phyloP scores from a whole-genome alignment of 2,329 filamentous ascomycete species.

The Penicillium sp. region DNA sequence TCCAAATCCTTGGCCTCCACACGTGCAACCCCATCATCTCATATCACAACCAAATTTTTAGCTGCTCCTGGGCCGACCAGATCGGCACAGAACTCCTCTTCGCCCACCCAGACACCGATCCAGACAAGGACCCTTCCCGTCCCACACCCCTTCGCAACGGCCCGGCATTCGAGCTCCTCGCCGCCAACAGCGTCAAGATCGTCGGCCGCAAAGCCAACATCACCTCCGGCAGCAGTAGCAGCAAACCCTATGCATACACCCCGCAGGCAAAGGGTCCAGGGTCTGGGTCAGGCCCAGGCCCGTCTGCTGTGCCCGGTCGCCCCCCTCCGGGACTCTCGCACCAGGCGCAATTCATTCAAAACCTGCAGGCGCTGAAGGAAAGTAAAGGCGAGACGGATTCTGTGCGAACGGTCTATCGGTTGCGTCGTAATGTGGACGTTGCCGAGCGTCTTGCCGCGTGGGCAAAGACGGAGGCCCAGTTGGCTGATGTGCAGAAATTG shows the following conservation, averaged over 20 bases:
- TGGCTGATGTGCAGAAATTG: constrained; percentile 41
- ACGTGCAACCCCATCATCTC: constrained; percentile 75
- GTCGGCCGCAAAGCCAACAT: constrained; percentile 68
- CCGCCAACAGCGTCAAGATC: constrained; percentile 71
- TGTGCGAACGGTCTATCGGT: constrained; percentile 64
- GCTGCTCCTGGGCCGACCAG: constrained; percentile 79
- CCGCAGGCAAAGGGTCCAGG: not conserved
- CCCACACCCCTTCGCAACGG: constrained; percentile 48
- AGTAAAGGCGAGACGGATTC: constrained; percentile 67
- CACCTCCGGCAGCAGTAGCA: constrained; percentile 39
- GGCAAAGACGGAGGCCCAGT: constrained; percentile 42
- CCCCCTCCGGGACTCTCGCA: constrained; percentile 39
- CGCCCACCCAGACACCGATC: constrained; percentile 46
- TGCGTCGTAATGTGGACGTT: constrained; percentile 37
- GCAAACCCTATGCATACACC: not conserved
- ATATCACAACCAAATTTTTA: constrained; percentile 77
- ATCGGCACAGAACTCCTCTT: constrained; percentile 86
- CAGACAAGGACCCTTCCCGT: constrained; percentile 22
- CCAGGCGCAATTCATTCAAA: constrained; percentile 64
- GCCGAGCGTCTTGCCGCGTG: constrained; percentile 40
- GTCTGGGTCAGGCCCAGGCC: not conserved
- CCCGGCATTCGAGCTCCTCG: constrained; percentile 69
- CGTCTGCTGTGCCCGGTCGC: constrained; percentile 24
- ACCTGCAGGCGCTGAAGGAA: constrained; percentile 67
- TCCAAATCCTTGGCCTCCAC: constrained; percentile 86